Evolutionary conservation across 1,284 basidiomycete genomes (phyloP).

Genomic region (Cryptococcus jaspeensis): DNA sequence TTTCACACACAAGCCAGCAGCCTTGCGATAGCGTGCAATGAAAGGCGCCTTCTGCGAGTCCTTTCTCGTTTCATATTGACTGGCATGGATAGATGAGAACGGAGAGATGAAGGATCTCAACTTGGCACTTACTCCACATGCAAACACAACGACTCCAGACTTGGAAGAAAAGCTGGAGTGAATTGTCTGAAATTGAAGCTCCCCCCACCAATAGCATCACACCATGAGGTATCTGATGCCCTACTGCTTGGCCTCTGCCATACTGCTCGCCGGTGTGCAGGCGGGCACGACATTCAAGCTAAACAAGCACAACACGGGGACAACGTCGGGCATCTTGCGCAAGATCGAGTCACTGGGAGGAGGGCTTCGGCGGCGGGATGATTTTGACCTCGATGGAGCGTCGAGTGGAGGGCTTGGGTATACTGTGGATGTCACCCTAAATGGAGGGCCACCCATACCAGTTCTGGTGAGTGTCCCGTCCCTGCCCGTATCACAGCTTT

Average conservation of each 20-base stretch:
- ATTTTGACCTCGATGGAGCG: background rate
- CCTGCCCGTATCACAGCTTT: background rate
- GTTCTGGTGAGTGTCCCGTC: constrained; percentile 1
- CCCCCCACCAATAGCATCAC: no score
- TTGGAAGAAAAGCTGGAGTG: no score
- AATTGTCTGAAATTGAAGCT: no score
- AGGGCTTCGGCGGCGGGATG: background rate
- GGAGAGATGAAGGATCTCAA: no score
- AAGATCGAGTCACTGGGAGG: constrained; percentile 1
- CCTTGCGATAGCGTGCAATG: no score
- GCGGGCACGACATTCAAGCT: background rate
- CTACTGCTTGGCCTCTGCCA: background rate
- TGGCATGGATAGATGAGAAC: no score
- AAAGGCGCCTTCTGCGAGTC: no score
- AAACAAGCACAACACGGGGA: constrained; percentile 1
- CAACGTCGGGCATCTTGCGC: background rate
- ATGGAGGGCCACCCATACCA: background rate
- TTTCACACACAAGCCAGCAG: no score
- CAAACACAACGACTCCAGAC: no score
- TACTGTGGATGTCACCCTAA: constrained; percentile 4
- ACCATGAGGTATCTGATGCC: background rate
- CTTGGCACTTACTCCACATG: no score
- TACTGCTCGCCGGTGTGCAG: background rate
- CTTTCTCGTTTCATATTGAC: no score
- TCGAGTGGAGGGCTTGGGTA: constrained; percentile 1